Conservation (phyloP, 768 basidiomycete species). For the Leucocoprinus sp. region DNA sequence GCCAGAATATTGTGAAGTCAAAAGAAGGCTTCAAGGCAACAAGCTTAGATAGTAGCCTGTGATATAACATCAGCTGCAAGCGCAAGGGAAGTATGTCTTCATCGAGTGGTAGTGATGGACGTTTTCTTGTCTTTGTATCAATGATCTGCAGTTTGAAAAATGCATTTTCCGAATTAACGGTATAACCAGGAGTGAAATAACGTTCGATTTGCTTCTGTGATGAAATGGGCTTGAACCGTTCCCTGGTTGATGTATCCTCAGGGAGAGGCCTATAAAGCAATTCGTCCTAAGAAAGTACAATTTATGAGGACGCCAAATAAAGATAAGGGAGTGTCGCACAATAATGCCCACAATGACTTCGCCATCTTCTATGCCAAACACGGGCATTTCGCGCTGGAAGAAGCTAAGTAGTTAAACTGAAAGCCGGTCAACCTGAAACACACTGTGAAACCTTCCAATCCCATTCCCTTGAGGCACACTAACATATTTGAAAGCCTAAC, state of each 20-base stretch:
- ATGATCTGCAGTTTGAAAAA: slow-evolving; percentile 33
- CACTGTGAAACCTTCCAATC: slow-evolving; percentile 42
- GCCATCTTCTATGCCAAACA: slow-evolving; percentile 66
- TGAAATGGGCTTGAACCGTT: not conserved
- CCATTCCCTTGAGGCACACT: slow-evolving; percentile 47
- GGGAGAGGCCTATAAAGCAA: slow-evolving; percentile 18
- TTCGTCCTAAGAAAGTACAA: slow-evolving; percentile 40
- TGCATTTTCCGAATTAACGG: not conserved
- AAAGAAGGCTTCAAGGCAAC: slow-evolving; percentile 35
- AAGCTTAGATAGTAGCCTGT: slow-evolving; percentile 50
- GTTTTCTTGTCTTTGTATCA: slow-evolving; percentile 66
- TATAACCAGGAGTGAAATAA: not conserved
- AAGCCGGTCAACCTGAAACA: not conserved
- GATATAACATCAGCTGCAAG: slow-evolving; percentile 75
- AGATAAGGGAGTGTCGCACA: slow-evolving; percentile 28
- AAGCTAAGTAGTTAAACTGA: not conserved
- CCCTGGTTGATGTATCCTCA: not conserved
- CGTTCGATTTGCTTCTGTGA: slow-evolving; percentile 1
- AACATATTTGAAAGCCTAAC: slow-evolving; percentile 69
- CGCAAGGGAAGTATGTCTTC: slow-evolving; percentile 51
- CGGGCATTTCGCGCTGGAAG: slow-evolving; percentile 70
- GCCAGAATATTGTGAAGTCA: slow-evolving; percentile 50
- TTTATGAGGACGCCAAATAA: not conserved
- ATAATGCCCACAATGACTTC: slow-evolving; percentile 68
- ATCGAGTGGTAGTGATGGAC: slow-evolving; percentile 41